Evolutionary conservation across 1,284 basidiomycete species (phyloP), one percentile per base, ranked within the genome.

Genomic region (Moniliophthora roreri): DNA sequence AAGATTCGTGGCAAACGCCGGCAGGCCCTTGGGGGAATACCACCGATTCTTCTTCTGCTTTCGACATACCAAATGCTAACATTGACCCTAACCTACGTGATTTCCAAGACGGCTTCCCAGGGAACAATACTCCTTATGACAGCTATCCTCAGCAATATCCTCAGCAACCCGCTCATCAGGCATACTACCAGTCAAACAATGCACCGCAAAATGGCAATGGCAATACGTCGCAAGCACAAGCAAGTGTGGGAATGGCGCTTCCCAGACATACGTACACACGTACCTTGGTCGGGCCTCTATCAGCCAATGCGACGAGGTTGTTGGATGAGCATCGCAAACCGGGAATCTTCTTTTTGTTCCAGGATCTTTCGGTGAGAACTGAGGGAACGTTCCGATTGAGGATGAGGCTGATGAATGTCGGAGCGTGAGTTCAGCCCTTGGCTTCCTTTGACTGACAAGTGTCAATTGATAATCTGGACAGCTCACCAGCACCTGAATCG

Each of bases 291-390:
- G 93, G 93, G 7, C 90, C 91, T 1, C 77, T 95, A 16, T 89
- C 88, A 21, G 84, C 92, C 13, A 91, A 91, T 63, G 93, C 92
- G 23, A 89, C 87, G 65, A 83, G 88, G 42, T 76, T 95, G 54
- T 72, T 85, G 53, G 93, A 94, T 63, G 90, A 92, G 64, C 82
- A 93, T 67, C 86, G 89, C 54, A 85, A 85, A 58, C 78, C 83
- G 35, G 93, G 93, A 3, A 86, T 96, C 56, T 94, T 90, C 70
- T 94, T 93, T 72, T 82, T 93, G 54, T 90, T 92, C 66, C 89
- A 91, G 62, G 93, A 95, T 71, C 70, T 95, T 45, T 92, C 89
- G 38, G 87, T 95, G 52, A 81, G 93, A 55, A 93, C 90, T 20
- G 92, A 95, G 75, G 89, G 89, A 38, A 84, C 80, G 26, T 92